phyloP scores from a whole-genome alignment of 2,329 filamentous ascomycete genomes.

The Pseudogymnoascus sp. region DNA sequence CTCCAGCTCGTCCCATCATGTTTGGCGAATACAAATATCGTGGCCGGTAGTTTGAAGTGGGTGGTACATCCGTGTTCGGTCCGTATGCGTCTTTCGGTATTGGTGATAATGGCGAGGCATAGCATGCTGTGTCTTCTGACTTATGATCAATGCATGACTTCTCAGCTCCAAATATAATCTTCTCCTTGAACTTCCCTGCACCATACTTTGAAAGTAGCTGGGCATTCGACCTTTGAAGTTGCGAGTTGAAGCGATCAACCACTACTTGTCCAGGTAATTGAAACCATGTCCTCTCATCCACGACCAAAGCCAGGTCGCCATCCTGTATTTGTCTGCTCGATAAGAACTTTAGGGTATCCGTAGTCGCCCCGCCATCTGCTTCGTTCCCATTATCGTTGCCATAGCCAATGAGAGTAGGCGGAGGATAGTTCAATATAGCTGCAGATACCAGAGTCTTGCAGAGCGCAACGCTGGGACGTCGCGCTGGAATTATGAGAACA shows the following conservation, averaged over 20 bases:
- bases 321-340: constrained; percentile 40
- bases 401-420: constrained; percentile 46
- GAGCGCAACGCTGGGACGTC: constrained; percentile 36
- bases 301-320: constrained; percentile 46
- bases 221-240: constrained; percentile 40
- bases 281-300: constrained; percentile 42
- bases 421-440: constrained; percentile 51
- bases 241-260: constrained; percentile 45
- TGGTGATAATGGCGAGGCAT: constrained; percentile 42
- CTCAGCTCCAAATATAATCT: constrained; percentile 47
- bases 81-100: constrained; percentile 43
- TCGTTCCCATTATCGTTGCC: constrained; percentile 19
- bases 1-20: constrained; percentile 42
- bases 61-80: constrained; percentile 33
- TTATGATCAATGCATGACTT: constrained; percentile 43
- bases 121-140: constrained; percentile 41
- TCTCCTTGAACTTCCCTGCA: constrained; percentile 36
- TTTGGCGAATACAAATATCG: constrained; percentile 41
- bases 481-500: constrained; percentile 47
- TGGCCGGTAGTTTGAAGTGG: constrained; percentile 32
- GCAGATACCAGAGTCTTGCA: constrained; percentile 50
- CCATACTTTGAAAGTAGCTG: constrained; percentile 30
- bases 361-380: constrained; percentile 11
- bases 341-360: constrained; percentile 34
- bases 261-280: constrained; percentile 50